Base-by-base conservation (phyloP, 2,329 filamentous ascomycete genomes). In the Aspergillus neoniger region DNA sequence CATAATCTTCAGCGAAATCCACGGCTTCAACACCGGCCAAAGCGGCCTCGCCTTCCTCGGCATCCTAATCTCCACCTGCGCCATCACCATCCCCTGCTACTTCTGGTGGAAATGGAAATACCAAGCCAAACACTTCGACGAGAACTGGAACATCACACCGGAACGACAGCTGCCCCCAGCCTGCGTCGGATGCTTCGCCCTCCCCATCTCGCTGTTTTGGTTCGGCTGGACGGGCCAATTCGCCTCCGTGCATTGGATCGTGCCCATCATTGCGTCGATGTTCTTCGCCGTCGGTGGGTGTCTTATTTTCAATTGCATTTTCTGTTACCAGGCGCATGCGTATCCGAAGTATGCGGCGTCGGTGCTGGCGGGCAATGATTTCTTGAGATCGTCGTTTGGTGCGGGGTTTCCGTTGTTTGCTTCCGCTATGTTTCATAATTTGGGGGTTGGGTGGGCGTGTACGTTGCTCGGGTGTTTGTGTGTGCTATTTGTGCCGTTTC, bases 311-410 rank as follows among this genome's bases (percentile, higher is more conserved):
- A 88, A 89, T 83, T 85, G 86, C 2, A 89, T 87, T 6, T 88
- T 90, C 66, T 86, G 90, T 73, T 91, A 91, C 76, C 89, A 90
- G 82, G 84, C 90, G 36, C 86, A 86, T 65, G 87, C 88, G 4
- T 91, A 91, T 68, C 89, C 88, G 0, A 83, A 84, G 0, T 91
- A 89, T 72, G 85, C 88, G 1, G 88, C 89, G 2, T 90, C 87
- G 0, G 89, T 88, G 0, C 90, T 89, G 0, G 89, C 88, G 38
- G 88, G 88, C 12, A 91, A 91, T 65, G 88, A 88, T 15, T 90
- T 88, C 77, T 82, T 88, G 17, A 82, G 89, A 60, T 88, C 91
- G 67, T 87, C 90, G 0, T 70, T 73, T 44, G 70, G 68, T 7
- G 70, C 65, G 0, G 66, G 63, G 1, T 73, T 73, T 58, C 71